Conservation (phyloP, 208 protist genomes). For the Acanthamoeba lenticulata region DNA sequence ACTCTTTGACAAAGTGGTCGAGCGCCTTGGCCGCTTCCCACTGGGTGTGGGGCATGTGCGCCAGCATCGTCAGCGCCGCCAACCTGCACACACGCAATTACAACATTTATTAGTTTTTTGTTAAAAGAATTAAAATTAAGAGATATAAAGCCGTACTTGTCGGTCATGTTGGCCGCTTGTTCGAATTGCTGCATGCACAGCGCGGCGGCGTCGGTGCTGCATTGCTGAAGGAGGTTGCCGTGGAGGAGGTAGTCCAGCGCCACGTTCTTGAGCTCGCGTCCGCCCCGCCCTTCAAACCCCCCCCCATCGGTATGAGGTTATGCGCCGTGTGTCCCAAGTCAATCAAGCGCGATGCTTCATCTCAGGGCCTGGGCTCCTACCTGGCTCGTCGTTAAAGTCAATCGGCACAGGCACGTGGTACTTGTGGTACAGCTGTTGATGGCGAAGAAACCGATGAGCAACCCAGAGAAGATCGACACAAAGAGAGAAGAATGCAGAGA, state of each 20-base stretch:
- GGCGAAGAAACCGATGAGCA: neutral
- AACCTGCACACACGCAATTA: neutral
- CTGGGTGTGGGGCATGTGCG: neutral
- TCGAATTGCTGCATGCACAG: neutral
- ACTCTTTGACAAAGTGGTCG: neutral
- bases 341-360: neutral
- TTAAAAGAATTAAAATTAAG: neutral
- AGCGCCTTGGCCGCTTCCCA: neutral
- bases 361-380: neutral
- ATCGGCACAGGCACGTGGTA: neutral
- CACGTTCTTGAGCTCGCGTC: neutral
- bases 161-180: neutral
- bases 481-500: neutral
- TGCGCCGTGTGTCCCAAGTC: no score
- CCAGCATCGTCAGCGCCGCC: neutral
- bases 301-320: neutral
- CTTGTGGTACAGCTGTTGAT: neutral
- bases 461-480: neutral
- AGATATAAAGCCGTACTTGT: neutral
- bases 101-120: neutral
- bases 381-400: neutral
- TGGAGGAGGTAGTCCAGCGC: conserved; percentile 22
- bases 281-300: neutral
- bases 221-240: neutral
- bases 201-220: neutral